Evolutionary conservation across 441 rosid genomes (phyloP), one percentile per base, ranked within the genome.

Genomic region (Croton laevigatus): DNA sequence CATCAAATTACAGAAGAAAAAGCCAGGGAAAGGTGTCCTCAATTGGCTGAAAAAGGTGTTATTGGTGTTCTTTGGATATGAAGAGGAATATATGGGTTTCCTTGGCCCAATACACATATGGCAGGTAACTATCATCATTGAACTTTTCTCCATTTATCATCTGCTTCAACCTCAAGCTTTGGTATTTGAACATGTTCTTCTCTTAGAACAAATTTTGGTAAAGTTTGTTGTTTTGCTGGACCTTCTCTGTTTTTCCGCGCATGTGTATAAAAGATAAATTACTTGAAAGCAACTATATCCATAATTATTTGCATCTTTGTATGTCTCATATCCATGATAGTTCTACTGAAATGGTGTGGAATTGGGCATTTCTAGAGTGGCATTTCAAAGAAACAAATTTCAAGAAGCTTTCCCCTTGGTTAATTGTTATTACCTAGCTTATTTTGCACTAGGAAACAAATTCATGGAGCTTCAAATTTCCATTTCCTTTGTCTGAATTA

Each of bases 81-180:
- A 69, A 72, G 87, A 82, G 59, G 88, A 85, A 69, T 82, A 71
- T 64, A 80, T 81, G 12, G 91, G 93, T 67, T 88, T 83, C 59
- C 79, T 88, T 16, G 91, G 93, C 46, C 93, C 93, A n/a, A 86
- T 85, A 66, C 93, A 88, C 69, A 82, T 88, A 59, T 88, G 91
- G 91, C 93, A 88, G 89, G 93, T 83, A 58, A 65, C 73, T 72
- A 14, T 59, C 23, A 51, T 66, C 37, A 61, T 62, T 65, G 5
- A 51, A 72, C 13, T 62, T 61, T 19, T 46, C 42, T 63, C 45
- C 11, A 2, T 54, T 23, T 65, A 61, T 59, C 23, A 2, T 12
- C 61, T 65, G 36, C 52, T 27, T 44, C 36, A 55, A 52, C 65
- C 32, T 45, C 32, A 53, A 34, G 42, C 55, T 22, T 40, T 7